These are phyloP conservation scores for Podila verticillata DNA, from an alignment of 192 early-diverging fungal genomes.

Conservation along the genomic window DNA sequence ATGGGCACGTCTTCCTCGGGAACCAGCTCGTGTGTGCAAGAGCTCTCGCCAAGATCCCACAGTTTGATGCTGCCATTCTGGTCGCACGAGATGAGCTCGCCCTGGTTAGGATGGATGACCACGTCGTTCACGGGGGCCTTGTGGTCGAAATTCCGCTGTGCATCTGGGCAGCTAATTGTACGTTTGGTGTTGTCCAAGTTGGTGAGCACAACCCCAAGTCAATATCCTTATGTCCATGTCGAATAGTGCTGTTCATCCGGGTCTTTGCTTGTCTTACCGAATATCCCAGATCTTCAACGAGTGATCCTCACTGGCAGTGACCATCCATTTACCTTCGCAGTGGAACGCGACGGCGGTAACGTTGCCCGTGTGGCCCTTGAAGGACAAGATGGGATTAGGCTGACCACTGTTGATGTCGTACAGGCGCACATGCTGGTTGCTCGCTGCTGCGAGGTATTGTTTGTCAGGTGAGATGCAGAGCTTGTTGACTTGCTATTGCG, in stretches of 20 bases:
- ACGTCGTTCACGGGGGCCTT: conserved; percentile 67
- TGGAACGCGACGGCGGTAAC: conserved; percentile 71
- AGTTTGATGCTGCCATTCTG: conserved; percentile 79
- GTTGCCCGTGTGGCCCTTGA: conserved; percentile 70
- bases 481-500: conserved; percentile 82
- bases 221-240: too few relatives aligned
- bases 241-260: too few relatives aligned
- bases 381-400: conserved; percentile 73
- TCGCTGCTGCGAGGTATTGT: conserved; percentile 84
- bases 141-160: conserved; percentile 67
- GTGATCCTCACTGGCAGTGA: conserved; percentile 79
- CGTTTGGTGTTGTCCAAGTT: background rate
- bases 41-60: conserved; percentile 73
- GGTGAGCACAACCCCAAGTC: too few relatives aligned
- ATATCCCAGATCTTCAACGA: conserved; percentile 86
- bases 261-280: conserved; percentile 50
- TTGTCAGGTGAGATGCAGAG: conserved; percentile 91
- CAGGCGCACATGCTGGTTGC: conserved; percentile 84
- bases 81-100: conserved; percentile 84
- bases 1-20: conserved; percentile 84
- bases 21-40: conserved; percentile 70
- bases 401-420: conserved; percentile 87
- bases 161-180: conserved; percentile 58
- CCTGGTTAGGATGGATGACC: conserved; percentile 82
- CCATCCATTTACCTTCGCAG: conserved; percentile 80